These are phyloP conservation scores for Persicaria tinctoria DNA, from an alignment of 148 eudicot species.

Conservation along the genomic window DNA sequence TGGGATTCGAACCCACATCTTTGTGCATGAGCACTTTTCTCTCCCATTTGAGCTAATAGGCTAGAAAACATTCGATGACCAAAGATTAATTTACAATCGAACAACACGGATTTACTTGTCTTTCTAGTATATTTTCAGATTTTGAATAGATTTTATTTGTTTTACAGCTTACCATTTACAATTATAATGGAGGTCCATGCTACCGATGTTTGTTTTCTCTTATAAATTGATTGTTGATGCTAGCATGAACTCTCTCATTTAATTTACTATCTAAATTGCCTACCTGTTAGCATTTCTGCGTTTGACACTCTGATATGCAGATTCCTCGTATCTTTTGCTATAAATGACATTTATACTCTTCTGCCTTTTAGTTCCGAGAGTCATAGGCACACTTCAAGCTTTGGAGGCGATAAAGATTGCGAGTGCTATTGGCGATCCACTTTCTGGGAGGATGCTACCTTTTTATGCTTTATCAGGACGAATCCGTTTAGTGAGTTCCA, in stretches of 20 bases:
- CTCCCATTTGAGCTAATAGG: too few relatives aligned
- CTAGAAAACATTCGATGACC: too few relatives aligned
- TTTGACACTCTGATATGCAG: background rate
- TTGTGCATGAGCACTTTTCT: too few relatives aligned
- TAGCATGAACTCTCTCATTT: too few relatives aligned
- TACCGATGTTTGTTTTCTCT: constrained; percentile 48
- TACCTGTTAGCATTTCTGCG: constrained; percentile 3
- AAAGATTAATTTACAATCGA: too few relatives aligned
- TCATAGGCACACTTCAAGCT: constrained; percentile 97
- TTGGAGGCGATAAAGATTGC: constrained; percentile 92
- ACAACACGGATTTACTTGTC: too few relatives aligned
- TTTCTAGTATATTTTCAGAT: background rate
- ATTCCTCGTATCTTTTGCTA: background rate
- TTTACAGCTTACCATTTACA: constrained; percentile 86
- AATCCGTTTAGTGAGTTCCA: constrained; percentile 65
- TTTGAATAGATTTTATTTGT: background rate
- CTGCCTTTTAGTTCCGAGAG: constrained; percentile 69
- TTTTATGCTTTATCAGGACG: constrained; percentile 91
- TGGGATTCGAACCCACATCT: too few relatives aligned
- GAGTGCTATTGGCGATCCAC: constrained; percentile 79
- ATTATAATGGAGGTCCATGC: constrained; percentile 98
- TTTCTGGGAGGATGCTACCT: constrained; percentile 87
- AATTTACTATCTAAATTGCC: background rate
- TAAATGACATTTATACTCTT: background rate
- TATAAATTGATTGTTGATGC: too few relatives aligned